Evolutionary conservation across 768 basidiomycete genomes (phyloP).

Genomic region (Lentinula lateritia): DNA sequence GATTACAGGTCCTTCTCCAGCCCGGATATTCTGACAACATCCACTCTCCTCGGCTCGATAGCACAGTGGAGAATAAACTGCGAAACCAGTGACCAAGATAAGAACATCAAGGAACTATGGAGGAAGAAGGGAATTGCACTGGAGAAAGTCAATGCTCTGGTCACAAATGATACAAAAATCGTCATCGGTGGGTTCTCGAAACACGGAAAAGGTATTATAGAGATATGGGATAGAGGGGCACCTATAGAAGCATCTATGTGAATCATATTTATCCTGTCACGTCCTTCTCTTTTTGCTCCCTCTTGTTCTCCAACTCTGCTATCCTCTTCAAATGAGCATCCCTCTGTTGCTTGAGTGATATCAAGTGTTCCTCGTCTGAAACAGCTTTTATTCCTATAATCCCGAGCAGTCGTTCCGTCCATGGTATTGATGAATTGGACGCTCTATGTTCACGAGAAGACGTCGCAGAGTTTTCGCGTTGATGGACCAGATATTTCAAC

Average conservation of each 20-base stretch:
- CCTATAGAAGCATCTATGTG: neutral
- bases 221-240: slow-evolving; percentile 44
- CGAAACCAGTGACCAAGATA: slow-evolving; percentile 27
- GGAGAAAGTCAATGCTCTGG: slow-evolving; percentile 64
- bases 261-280: neutral
- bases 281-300: slow-evolving; percentile 20
- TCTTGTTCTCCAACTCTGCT: slow-evolving; percentile 46
- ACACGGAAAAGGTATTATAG: slow-evolving; percentile 56
- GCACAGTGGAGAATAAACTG: slow-evolving; percentile 41
- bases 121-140: slow-evolving; percentile 33
- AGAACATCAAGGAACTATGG: slow-evolving; percentile 43
- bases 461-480: slow-evolving; percentile 9
- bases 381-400: slow-evolving; percentile 50
- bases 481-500: slow-evolving; percentile 46
- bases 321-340: slow-evolving; percentile 52
- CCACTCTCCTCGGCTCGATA: slow-evolving; percentile 58
- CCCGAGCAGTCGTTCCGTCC: slow-evolving; percentile 34
- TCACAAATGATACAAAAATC: slow-evolving; percentile 40
- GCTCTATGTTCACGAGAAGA: neutral
- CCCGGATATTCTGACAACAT: slow-evolving; percentile 40
- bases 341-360: slow-evolving; percentile 51
- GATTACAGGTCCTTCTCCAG: slow-evolving; percentile 43
- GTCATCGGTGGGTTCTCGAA: slow-evolving; percentile 57
- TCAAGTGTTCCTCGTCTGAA: slow-evolving; percentile 70
- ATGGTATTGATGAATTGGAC: slow-evolving; percentile 11